These are phyloP conservation scores for Lachnellula arida DNA, from an alignment of 2,329 filamentous ascomycete genomes.

Conservation along the genomic window DNA sequence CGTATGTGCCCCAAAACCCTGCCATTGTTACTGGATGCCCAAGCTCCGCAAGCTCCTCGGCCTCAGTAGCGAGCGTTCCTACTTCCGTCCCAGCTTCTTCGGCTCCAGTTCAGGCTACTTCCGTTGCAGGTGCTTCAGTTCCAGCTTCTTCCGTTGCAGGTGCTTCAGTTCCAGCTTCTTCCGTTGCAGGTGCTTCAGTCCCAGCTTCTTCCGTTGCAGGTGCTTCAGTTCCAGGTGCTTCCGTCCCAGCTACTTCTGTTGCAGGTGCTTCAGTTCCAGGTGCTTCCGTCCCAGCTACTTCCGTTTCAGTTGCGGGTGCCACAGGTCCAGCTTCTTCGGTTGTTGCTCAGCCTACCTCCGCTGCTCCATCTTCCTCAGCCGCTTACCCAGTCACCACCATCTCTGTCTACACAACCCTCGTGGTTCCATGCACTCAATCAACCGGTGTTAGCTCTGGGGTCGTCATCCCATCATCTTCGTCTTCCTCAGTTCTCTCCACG, in stretches of 20 bases:
- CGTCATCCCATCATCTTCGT: constrained; percentile 47
- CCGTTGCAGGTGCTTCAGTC: constrained; percentile 28
- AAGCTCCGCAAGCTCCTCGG: not conserved
- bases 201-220: not conserved
- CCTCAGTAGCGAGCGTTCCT: not conserved
- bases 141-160: no score
- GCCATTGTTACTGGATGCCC: constrained; percentile 60
- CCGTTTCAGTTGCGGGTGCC: constrained; percentile 45
- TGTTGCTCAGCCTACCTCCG: constrained; percentile 22
- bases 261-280: no score
- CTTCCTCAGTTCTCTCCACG: constrained; percentile 43
- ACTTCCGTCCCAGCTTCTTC: not conserved
- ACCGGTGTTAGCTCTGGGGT: constrained; percentile 36
- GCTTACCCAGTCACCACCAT: constrained; percentile 43
- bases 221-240: no score
- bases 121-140: no score
- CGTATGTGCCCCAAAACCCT: constrained; percentile 72
- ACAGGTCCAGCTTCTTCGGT: constrained; percentile 37
- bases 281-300: constrained; percentile 25
- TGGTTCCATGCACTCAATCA: constrained; percentile 45
- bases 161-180: no score
- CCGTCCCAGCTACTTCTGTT: no score
- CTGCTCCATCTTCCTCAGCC: constrained; percentile 23
- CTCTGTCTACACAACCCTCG: constrained; percentile 44
- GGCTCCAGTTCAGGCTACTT: not conserved